A percentile compares a stretch with the other conserved stretches of the same genome.
These are phyloP conservation scores for Leccinum angustisporum DNA, from an alignment of 1,284 basidiomycete genomes.

Conservation along the genomic window DNA sequence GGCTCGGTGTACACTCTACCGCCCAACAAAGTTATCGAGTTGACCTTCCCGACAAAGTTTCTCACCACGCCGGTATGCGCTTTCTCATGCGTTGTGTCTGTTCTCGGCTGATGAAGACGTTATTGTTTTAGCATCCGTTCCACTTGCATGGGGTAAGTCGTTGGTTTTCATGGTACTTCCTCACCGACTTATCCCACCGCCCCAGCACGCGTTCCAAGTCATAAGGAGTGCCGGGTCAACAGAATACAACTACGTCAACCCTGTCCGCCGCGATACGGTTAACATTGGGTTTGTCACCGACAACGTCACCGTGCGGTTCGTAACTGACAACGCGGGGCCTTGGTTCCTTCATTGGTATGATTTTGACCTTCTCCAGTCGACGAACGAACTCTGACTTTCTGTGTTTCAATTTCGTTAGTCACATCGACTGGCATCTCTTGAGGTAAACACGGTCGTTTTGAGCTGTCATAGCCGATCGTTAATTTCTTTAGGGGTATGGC, in stretches of 20 bases:
- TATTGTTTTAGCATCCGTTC: conserved; percentile 35
- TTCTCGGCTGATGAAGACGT: not conserved
- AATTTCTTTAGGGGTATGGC: conserved; percentile 36
- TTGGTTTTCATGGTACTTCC: not conserved
- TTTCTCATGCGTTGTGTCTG: not conserved
- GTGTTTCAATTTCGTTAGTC: conserved; percentile 18
- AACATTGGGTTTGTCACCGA: conserved; percentile 33
- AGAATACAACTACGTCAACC: conserved; percentile 42
- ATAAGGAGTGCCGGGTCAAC: conserved; percentile 39
- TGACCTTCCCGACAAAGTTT: conserved; percentile 32
- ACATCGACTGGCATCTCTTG: conserved; percentile 36
- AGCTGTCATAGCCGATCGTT: not conserved
- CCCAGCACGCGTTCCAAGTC: conserved; percentile 43
- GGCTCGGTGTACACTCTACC: conserved; percentile 39
- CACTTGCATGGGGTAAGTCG: conserved; percentile 45
- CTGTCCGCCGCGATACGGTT: conserved; percentile 40
- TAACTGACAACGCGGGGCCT: conserved; percentile 38
- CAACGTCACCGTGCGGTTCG: conserved; percentile 43
- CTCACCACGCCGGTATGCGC: conserved; percentile 20
- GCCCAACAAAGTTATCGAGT: conserved; percentile 38
- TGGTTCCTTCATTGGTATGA: conserved; percentile 36
- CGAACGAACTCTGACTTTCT: conserved; percentile 9
- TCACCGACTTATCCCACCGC: not conserved
- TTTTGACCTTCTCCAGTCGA: not conserved
- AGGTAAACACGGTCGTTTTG: conserved; percentile 13